Percentiles rank a stretch among this genome's conserved stretches.
Conservation (phyloP, 192 early-diverging fungal genomes). For the Umbelopsis isabellina region DNA sequence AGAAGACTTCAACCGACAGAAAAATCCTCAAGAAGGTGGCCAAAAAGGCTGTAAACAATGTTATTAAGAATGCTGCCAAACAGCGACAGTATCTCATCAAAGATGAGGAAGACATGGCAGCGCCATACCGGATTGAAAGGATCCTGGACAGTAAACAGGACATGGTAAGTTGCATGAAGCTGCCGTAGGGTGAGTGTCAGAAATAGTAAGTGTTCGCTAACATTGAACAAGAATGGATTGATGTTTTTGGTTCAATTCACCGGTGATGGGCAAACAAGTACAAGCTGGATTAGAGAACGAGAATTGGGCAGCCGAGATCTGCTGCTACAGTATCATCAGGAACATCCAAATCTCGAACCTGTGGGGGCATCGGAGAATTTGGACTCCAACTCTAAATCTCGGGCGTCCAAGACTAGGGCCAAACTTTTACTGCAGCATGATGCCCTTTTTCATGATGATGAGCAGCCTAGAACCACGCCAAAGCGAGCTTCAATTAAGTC, state of each 20-base stretch:
- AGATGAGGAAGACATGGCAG: background rate
- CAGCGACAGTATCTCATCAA: slow-evolving; percentile 9
- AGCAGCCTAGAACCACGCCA: no score
- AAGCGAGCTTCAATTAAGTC: background rate
- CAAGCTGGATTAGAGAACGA: background rate
- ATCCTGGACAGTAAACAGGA: slow-evolving; percentile 6
- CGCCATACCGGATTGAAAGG: background rate
- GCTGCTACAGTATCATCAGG: background rate
- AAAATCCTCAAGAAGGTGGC: background rate
- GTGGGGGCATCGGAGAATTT: background rate
- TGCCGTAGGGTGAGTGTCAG: no score
- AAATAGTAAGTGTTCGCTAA: background rate
- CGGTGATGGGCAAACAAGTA: background rate
- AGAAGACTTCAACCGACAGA: background rate
- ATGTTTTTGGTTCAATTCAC: slow-evolving; percentile 10
- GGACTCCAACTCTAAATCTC: background rate
- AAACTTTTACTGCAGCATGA: slow-evolving; percentile 7
- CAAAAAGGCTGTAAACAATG: slow-evolving; percentile 3
- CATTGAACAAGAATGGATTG: background rate
- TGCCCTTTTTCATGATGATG: background rate
- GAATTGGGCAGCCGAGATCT: slow-evolving; percentile 10
- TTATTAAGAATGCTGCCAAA: slow-evolving; percentile 5
- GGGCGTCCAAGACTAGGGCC: slow-evolving; percentile 11
- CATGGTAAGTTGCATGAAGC: background rate
- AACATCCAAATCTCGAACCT: background rate